Conservation (phyloP, 2,329 filamentous ascomycete genomes). For the Colletotrichum liaoningense region DNA sequence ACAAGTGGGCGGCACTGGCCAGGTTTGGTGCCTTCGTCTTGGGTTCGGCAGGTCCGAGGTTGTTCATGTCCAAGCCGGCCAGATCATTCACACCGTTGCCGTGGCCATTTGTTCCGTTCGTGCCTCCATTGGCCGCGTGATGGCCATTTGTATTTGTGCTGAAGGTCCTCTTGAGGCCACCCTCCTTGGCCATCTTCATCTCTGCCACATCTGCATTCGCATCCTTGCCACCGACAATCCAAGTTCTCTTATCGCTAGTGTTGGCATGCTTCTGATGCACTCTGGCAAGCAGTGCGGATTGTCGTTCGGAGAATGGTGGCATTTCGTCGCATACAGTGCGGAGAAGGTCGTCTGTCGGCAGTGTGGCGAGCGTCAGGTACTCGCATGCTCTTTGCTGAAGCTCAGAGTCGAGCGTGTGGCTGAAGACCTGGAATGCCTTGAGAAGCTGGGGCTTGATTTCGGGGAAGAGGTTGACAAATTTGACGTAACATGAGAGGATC, state of each 20-base stretch:
- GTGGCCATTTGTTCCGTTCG: slow-evolving; percentile 63
- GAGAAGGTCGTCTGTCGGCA: slow-evolving; percentile 90
- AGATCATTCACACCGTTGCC: slow-evolving; percentile 73
- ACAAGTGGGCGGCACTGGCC: slow-evolving; percentile 91
- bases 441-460: slow-evolving; percentile 97
- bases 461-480: slow-evolving; percentile 97
- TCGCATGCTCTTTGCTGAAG: slow-evolving; percentile 97
- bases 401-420: slow-evolving; percentile 93
- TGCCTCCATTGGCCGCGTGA: slow-evolving; percentile 49
- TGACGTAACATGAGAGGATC: slow-evolving; percentile 94
- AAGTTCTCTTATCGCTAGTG: slow-evolving; percentile 94
- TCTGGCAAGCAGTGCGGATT: slow-evolving; percentile 90
- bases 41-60: slow-evolving; percentile 65
- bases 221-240: slow-evolving; percentile 97
- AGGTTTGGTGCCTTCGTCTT: slow-evolving; percentile 82
- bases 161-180: slow-evolving; percentile 88
- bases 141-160: slow-evolving; percentile 70
- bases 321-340: slow-evolving; percentile 98
- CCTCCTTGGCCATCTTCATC: slow-evolving; percentile 82
- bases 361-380: slow-evolving; percentile 85
- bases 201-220: slow-evolving; percentile 87
- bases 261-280: slow-evolving; percentile 94
- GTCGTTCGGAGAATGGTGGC: slow-evolving; percentile 95
- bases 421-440: slow-evolving; percentile 91
- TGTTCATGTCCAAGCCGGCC: slow-evolving; percentile 83